phyloP scores from a whole-genome alignment of 208 protist genomes.

The Leptomonas seymouri region DNA sequence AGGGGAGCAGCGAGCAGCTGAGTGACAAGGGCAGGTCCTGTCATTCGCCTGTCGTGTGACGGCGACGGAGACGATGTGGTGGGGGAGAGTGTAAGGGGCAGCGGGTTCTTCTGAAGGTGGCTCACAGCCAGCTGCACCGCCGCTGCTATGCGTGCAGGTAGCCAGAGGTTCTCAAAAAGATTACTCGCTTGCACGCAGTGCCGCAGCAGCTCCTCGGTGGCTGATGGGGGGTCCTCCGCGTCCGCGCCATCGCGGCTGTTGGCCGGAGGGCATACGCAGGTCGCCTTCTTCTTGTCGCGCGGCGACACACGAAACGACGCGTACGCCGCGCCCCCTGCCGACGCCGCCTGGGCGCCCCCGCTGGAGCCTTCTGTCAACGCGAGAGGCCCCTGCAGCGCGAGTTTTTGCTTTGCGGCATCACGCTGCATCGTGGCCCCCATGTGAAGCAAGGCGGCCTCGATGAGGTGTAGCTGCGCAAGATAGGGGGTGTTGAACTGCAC shows the following conservation, averaged over 20 bases:
- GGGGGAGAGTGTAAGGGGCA: not conserved
- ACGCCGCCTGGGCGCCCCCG: not conserved
- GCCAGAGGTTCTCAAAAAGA: slow-evolving; percentile 30
- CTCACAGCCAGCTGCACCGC: slow-evolving; percentile 25
- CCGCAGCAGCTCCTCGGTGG: slow-evolving; percentile 21
- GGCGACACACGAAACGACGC: not conserved
- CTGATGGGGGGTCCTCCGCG: not conserved
- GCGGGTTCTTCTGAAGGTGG: slow-evolving; percentile 17
- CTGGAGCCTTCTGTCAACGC: not conserved
- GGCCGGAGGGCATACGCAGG: not conserved
- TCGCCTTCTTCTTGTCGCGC: slow-evolving; percentile 11
- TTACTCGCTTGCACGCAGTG: slow-evolving; percentile 27
- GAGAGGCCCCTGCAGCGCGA: slow-evolving; percentile 22
- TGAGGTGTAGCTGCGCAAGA: slow-evolving; percentile 65
- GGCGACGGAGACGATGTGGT: not conserved
- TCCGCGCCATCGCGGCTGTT: slow-evolving; percentile 1
- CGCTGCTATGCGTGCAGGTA: slow-evolving; percentile 13
- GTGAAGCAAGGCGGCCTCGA: slow-evolving; percentile 39
- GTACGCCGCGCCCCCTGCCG: not conserved
- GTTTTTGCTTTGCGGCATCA: slow-evolving; percentile 3
- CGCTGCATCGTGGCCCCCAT: slow-evolving; percentile 31
- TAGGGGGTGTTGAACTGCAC: slow-evolving; percentile 67
- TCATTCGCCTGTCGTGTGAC: slow-evolving; percentile 9
- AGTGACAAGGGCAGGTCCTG: slow-evolving; percentile 30
- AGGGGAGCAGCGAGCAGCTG: slow-evolving; percentile 57